Percentiles rank a stretch among this genome's conserved stretches.
phyloP scores from a whole-genome alignment of 2,329 filamentous ascomycete species.

The Lasiodiplodia sp. region DNA sequence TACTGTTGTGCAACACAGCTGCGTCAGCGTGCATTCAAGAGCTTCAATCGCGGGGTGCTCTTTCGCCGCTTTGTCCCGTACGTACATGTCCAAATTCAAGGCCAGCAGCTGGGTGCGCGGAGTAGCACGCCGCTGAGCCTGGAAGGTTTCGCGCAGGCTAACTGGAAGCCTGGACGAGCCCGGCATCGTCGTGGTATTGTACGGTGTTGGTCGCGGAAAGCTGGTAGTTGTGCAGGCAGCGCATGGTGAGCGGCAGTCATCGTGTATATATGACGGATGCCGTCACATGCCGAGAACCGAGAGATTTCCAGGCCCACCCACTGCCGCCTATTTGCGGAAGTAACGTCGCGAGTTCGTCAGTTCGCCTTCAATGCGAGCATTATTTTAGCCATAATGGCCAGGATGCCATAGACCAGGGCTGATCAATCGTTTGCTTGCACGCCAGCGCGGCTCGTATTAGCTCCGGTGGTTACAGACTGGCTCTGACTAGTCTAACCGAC shows the following conservation, averaged over 20 bases:
- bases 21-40: constrained; percentile 5
- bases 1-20: constrained; percentile 10
- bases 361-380: neutral
- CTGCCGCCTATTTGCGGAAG: constrained; percentile 1
- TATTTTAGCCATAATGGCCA: neutral
- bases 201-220: neutral
- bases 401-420: neutral
- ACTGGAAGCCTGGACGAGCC: constrained; percentile 75
- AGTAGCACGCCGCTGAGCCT: constrained; percentile 63
- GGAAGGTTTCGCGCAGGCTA: constrained; percentile 73
- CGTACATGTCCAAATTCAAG: constrained; percentile 74
- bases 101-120: constrained; percentile 65
- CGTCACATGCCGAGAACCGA: constrained; percentile 23
- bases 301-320: constrained; percentile 10
- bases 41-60: neutral
- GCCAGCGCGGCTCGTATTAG: neutral
- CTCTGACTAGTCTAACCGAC: neutral
- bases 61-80: neutral
- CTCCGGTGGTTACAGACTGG: neutral
- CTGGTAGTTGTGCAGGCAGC: neutral
- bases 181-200: constrained; percentile 40
- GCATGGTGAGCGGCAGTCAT: constrained; percentile 5
- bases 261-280: constrained; percentile 23
- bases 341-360: neutral
- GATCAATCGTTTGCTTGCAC: neutral